A percentile compares a stretch with the other conserved stretches of the same genome.
Conservation (phyloP, 192 early-diverging fungal species). For the Kickxella alabastrina region DNA sequence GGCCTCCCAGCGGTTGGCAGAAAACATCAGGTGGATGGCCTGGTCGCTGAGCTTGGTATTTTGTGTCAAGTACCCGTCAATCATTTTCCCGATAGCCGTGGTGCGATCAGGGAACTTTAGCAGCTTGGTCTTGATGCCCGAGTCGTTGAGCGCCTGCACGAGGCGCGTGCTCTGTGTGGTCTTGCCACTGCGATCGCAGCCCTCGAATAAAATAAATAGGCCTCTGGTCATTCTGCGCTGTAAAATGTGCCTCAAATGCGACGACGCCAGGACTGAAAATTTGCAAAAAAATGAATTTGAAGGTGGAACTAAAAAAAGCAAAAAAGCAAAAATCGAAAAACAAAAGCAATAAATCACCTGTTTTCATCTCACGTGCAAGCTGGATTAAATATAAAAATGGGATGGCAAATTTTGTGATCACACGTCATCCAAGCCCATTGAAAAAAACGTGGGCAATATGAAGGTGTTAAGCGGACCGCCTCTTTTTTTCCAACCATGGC, state of each 20-base stretch:
- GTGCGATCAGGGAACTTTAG: conserved; percentile 92
- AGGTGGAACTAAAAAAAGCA: neutral
- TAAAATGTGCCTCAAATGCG: no score
- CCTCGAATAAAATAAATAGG: conserved; percentile 88
- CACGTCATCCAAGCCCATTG: no score
- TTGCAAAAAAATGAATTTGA: conserved; percentile 2
- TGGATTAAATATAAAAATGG: no score
- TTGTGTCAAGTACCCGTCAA: conserved; percentile 78
- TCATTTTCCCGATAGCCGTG: conserved; percentile 87
- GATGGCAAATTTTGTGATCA: no score
- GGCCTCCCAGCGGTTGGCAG: conserved; percentile 93
- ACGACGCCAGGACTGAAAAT: no score
- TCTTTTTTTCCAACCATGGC: conserved; percentile 2
- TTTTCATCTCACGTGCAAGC: no score
- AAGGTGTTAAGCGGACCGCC: neutral
- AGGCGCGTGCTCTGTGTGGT: conserved; percentile 79
- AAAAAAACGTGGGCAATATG: no score
- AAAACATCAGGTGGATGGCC: conserved; percentile 89
- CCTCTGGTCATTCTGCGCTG: conserved; percentile 61
- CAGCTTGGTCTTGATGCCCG: conserved; percentile 52
- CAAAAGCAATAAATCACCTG: no score
- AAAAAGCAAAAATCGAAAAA: neutral
- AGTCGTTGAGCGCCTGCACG: conserved; percentile 53
- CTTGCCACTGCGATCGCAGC: conserved; percentile 92
- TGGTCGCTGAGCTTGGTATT: conserved; percentile 69